These are phyloP conservation scores for Sistotremastrum suecicum DNA, from an alignment of 768 basidiomycete species.

Conservation along the genomic window DNA sequence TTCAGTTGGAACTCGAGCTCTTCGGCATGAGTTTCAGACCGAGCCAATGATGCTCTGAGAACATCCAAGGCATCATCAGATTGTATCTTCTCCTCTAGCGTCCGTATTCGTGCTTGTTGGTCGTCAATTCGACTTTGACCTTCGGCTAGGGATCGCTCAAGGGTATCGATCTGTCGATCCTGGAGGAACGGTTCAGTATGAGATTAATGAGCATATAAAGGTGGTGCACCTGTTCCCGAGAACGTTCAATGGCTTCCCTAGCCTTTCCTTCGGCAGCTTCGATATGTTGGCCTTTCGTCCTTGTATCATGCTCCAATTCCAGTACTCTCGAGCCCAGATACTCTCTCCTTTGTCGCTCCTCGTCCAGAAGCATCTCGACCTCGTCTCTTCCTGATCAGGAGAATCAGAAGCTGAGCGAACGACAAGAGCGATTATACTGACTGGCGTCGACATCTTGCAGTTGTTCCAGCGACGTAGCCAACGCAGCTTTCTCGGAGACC, in stretches of 20 bases:
- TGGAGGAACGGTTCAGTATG: constrained; percentile 9
- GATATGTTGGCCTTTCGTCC: constrained; percentile 24
- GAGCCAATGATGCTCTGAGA: constrained; percentile 56
- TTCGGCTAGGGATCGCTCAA: constrained; percentile 38
- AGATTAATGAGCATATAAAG: neutral
- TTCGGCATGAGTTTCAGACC: constrained; percentile 69
- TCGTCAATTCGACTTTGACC: constrained; percentile 39
- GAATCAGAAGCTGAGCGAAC: constrained; percentile 3
- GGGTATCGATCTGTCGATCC: constrained; percentile 67
- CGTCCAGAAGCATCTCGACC: constrained; percentile 25
- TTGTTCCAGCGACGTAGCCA: constrained; percentile 39
- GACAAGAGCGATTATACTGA: constrained; percentile 18
- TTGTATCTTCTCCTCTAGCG: constrained; percentile 72
- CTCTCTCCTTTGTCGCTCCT: constrained; percentile 11
- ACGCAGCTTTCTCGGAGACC: constrained; percentile 55
- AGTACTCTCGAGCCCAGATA: constrained; percentile 20
- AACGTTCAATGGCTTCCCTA: constrained; percentile 34
- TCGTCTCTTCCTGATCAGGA: constrained; percentile 27
- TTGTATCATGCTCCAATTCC: constrained; percentile 27
- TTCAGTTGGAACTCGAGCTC: constrained; percentile 74
- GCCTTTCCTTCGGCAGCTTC: constrained; percentile 31
- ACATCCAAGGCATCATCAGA: constrained; percentile 70
- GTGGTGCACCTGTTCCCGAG: constrained; percentile 36
- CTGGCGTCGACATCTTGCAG: constrained; percentile 47
- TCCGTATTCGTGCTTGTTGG: constrained; percentile 43